Base-by-base conservation (phyloP, 1,284 basidiomycete species). In the Irpex sp. region DNA sequence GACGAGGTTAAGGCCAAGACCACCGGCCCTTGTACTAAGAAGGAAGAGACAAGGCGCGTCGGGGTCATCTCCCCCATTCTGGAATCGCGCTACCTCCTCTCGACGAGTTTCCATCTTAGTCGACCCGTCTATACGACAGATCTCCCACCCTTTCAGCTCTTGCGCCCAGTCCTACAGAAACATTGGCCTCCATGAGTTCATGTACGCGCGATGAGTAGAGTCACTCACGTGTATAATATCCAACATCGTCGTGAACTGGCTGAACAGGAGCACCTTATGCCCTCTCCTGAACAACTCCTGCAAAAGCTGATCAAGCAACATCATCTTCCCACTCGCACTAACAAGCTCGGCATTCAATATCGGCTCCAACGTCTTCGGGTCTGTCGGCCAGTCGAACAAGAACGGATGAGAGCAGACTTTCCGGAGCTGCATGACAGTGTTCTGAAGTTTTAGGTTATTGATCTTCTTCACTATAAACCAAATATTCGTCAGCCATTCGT, bases 401-500 rank as follows among this genome's bases (percentile, higher is more conserved):
- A 93, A 94, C 0, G 96, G 96, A 74, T 99, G 96, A 21, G 92
- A 95, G 76, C 95, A 97, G 4, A 96, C 92, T 86, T 96, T 91
- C 70, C 92, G 91, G 13, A 97, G 82, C 73, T 98, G 96, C 96
- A 98, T 98, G 65, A 97, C 88, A 1, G 90, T 85, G 73, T 98
- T 98, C 72, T 97, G 93, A 8, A 98, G 84, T 65, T 89, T 89
- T 89, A 97, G 91, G 73, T 93, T 94, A 75, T 96, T 95, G 57
- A 97, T 88, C 62, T 88, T 85, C 72, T 90, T 92, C 62, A 87
- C 93, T 94, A 44, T 56, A 17, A 59, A 15, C 65, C 59, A 65
- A 34, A 49, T 37, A 3, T 47, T 48, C 15, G 15, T 19, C 38
- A 21, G 57, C 4, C 4, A 31, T 31, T 2, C 2, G 4, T 31